Percentiles rank a stretch among this genome's conserved stretches.
phyloP scores from a whole-genome alignment of 257 asterid species.

The Solanum chilense region DNA sequence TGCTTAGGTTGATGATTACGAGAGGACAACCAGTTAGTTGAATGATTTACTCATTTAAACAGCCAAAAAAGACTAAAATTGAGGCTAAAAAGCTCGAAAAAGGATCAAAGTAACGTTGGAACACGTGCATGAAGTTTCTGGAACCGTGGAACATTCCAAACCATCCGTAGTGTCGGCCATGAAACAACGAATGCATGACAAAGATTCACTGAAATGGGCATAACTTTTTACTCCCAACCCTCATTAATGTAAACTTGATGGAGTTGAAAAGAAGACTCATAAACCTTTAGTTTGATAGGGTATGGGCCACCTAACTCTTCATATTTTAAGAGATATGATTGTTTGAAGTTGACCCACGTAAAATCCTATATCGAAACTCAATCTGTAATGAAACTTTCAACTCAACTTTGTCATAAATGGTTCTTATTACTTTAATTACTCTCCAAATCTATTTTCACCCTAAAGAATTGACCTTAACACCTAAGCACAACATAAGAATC shows the following conservation, averaged over 20 bases:
- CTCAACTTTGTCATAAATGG: not conserved
- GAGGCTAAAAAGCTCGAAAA: not conserved
- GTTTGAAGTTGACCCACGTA: not conserved
- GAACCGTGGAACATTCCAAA: not conserved
- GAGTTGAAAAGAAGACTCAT: not conserved
- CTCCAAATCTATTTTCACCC: not conserved
- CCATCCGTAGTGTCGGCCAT: not conserved
- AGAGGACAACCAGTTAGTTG: not conserved
- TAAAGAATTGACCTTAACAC: not conserved
- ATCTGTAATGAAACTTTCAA: too few relatives aligned
- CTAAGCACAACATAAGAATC: not conserved
- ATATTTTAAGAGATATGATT: not conserved
- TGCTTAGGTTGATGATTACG: not conserved
- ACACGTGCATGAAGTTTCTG: not conserved
- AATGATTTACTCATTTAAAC: not conserved
- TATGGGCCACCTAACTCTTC: not conserved
- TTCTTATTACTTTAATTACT: too few relatives aligned
- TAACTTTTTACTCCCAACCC: not conserved
- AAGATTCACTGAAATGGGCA: not conserved
- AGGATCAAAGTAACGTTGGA: not conserved
- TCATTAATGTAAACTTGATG: not conserved
- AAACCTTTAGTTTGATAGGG: not conserved
- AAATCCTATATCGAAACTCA: not conserved
- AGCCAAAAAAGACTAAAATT: not conserved
- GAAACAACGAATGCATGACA: not conserved